Base-by-base conservation (phyloP, 805 yeast genomes). In the Monosporozyma siamensis region DNA sequence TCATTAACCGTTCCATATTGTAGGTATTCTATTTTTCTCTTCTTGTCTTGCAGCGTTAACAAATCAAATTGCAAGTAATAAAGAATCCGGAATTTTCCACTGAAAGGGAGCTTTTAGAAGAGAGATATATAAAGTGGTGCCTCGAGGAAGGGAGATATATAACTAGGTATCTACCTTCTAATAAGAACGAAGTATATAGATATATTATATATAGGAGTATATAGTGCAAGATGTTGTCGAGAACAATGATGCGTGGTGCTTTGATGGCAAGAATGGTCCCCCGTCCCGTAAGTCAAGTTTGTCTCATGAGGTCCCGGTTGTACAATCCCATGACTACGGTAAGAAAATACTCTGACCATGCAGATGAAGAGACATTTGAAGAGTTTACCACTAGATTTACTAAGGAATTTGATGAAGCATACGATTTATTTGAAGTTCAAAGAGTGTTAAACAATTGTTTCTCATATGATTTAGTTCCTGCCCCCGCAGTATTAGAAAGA, bases 401-500 rank as follows among this genome's bases (percentile, higher is more conserved):
- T 72, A 84, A 87, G 70, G 97, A 92, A 66, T 92, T 92, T 60
- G 97, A 92, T 56, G 87, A 83, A 65, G 95, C 95, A 38, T 83
- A 84, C 66, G 94, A 83, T 64, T 70, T 83, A 45, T 83, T 83
- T 54, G 94, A 83, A 71, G 90, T 83, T 46, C 88, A 80, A 68
- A 86, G 98, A 75, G 89, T 92, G 48, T 78, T 92, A 65, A 92
- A 94, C 80, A 92, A 92, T 74, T 88, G 95, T 69, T 92, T 92
- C 74, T 85, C 97, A 12, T 92, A 92, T 74, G 98, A 92, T 71
- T 78, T 92, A 68, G 98, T 92, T 44, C 98, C 98, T 54, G 90
- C 98, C 24, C 98, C 98, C 53, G 78, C 83, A 48, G 97, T 92
- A 49, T 76, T 92, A 61, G 95, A 86, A 70, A 85, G 83, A 70